A percentile compares a stretch with the other conserved stretches of the same genome.
Conservation (phyloP, 2,329 filamentous ascomycete genomes). For the Tympanopsis confertula region DNA sequence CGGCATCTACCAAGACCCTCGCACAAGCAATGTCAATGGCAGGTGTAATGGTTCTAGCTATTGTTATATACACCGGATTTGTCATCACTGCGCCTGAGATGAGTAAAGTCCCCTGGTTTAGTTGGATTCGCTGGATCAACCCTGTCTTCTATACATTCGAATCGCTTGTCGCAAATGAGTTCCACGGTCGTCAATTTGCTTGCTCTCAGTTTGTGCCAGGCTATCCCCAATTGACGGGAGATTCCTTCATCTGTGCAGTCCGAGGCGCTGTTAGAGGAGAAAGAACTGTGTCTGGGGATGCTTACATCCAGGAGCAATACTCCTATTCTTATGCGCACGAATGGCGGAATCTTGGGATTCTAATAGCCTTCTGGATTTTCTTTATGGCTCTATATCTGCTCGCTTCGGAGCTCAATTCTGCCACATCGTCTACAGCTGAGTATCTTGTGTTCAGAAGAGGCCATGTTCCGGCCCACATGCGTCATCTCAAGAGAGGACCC, state of each 20-base stretch:
- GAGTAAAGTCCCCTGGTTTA: slow-evolving; percentile 43
- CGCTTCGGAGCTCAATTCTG: slow-evolving; percentile 38
- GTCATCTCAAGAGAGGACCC: slow-evolving; percentile 6
- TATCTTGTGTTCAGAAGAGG: slow-evolving; percentile 39
- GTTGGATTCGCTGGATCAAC: slow-evolving; percentile 57
- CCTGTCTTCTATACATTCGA: slow-evolving; percentile 57
- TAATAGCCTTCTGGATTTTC: slow-evolving; percentile 38
- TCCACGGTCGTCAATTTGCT: slow-evolving; percentile 28
- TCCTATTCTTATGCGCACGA: slow-evolving; percentile 27
- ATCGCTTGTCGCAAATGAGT: slow-evolving; percentile 41
- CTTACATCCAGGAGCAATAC: slow-evolving; percentile 28
- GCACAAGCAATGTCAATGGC: slow-evolving; percentile 50
- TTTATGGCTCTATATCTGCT: slow-evolving; percentile 40
- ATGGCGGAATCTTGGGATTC: slow-evolving; percentile 43
- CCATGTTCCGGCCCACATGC: slow-evolving; percentile 15
- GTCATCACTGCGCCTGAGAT: slow-evolving; percentile 45
- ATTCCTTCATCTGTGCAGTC: slow-evolving; percentile 23
- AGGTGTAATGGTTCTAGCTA: slow-evolving; percentile 36
- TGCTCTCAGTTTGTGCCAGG: slow-evolving; percentile 22
- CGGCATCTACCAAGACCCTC: slow-evolving; percentile 44
- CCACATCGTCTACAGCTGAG: slow-evolving; percentile 37
- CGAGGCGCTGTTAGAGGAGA: slow-evolving; percentile 29
- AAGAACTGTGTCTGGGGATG: slow-evolving; percentile 30
- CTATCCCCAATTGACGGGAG: slow-evolving; percentile 17
- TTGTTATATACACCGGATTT: slow-evolving; percentile 60